Percentiles rank a stretch among this genome's conserved stretches.
These are phyloP conservation scores for Gynochthodes officinalis DNA, from an alignment of 257 asterid genomes.

Conservation along the genomic window DNA sequence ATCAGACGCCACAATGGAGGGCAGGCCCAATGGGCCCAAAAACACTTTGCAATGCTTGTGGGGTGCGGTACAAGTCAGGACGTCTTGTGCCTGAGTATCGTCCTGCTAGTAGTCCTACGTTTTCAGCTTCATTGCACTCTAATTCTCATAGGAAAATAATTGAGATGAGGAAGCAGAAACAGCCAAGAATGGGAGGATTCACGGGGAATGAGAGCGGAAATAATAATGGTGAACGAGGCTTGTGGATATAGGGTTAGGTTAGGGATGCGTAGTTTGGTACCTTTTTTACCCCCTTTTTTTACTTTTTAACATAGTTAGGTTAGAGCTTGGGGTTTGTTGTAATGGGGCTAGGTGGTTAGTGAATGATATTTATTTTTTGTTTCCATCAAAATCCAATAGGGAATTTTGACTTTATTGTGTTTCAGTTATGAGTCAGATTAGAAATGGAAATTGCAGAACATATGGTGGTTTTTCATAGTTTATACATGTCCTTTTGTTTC, in stretches of 20 bases:
- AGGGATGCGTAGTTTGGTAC: constrained; percentile 32
- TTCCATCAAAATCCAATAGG: constrained; percentile 33
- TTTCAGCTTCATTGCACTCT: constrained; percentile 58
- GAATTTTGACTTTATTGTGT: constrained; percentile 32
- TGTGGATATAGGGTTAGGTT: constrained; percentile 62
- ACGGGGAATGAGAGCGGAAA: constrained; percentile 22
- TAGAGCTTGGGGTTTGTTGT: constrained; percentile 40
- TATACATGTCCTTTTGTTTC: neutral
- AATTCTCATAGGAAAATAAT: constrained; percentile 81
- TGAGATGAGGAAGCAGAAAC: constrained; percentile 82
- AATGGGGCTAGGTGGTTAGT: constrained; percentile 31
- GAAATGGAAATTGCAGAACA: constrained; percentile 18
- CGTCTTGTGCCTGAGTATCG: constrained; percentile 90
- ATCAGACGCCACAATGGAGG: constrained; percentile 91
- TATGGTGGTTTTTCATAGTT: constrained; percentile 4
- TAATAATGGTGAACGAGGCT: constrained; percentile 30
- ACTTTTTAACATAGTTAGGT: constrained; percentile 41
- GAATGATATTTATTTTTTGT: constrained; percentile 19
- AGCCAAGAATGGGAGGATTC: constrained; percentile 28
- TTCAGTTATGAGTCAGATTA: constrained; percentile 23
- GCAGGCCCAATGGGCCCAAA: constrained; percentile 89
- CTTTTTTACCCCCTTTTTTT: constrained; percentile 22
- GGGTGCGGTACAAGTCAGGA: constrained; percentile 84
- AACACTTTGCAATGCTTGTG: constrained; percentile 87
- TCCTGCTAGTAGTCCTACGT: constrained; percentile 81